Evolutionary conservation across 495 filamentous ascomycete genomes (phyloP).

Genomic region (Penicillium coffeae): DNA sequence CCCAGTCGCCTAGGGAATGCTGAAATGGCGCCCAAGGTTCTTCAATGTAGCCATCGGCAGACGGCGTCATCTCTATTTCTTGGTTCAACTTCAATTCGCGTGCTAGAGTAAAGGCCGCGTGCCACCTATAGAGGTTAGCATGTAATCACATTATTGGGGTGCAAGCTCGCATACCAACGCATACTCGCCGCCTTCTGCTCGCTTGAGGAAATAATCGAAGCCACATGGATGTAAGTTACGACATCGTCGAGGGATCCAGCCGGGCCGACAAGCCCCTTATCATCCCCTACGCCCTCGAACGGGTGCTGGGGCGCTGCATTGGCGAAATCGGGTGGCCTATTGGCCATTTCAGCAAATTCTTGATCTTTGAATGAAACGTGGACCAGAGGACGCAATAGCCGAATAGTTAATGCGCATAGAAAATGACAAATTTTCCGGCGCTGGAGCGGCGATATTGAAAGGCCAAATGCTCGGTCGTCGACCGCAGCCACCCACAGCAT

Average conservation of each 20-base stretch:
- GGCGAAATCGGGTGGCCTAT: conserved; percentile 27
- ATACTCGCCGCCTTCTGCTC: conserved; percentile 94
- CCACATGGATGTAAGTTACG: conserved; percentile 42
- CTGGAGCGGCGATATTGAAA: conserved; percentile 80
- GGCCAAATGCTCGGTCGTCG: conserved; percentile 82
- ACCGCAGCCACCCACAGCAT: conserved; percentile 96
- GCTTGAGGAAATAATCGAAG: conserved; percentile 87
- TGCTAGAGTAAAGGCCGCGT: conserved; percentile 88
- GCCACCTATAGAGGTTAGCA: conserved; percentile 61
- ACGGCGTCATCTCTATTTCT: conserved; percentile 66
- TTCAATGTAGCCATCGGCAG: conserved; percentile 33
- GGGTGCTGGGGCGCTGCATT: conserved; percentile 36
- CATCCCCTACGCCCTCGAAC: conserved; percentile 66
- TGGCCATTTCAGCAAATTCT: conserved; percentile 26
- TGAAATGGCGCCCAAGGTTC: conserved; percentile 35
- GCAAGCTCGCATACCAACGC: conserved; percentile 57
- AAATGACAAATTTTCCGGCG: conserved; percentile 87
- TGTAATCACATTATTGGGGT: neutral
- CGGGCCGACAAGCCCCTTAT: conserved; percentile 69
- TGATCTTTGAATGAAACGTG: conserved; percentile 54
- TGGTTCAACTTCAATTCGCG: conserved; percentile 89
- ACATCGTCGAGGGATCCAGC: conserved; percentile 70
- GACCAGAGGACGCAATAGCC: conserved; percentile 79
- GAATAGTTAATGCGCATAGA: conserved; percentile 81
- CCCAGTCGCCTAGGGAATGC: conserved; percentile 50